A percentile compares a stretch with the other conserved stretches of the same genome.
phyloP scores from a whole-genome alignment of 768 basidiomycete genomes.

The Russula vinacea region DNA sequence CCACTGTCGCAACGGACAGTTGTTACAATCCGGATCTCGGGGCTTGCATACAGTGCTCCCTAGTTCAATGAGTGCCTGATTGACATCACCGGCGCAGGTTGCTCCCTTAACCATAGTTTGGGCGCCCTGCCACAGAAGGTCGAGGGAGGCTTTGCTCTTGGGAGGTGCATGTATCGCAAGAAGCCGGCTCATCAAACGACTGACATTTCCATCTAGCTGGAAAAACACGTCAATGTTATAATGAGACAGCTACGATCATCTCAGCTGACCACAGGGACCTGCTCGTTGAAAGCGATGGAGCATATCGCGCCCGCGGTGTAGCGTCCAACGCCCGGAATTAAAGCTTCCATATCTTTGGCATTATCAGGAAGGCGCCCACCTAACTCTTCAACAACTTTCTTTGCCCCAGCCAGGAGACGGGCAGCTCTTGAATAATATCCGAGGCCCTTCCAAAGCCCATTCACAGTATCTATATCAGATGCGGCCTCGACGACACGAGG shows the following conservation, averaged over 20 bases:
- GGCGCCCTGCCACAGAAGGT: constrained; percentile 81
- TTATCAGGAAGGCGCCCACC: constrained; percentile 74
- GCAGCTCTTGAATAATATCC: constrained; percentile 89
- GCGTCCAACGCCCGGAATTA: constrained; percentile 83
- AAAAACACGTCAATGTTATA: constrained; percentile 7
- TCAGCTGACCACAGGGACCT: constrained; percentile 71
- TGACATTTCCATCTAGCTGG: constrained; percentile 88
- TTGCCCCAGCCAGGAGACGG: constrained; percentile 77
- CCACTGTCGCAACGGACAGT: constrained; percentile 66
- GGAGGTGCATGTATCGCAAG: constrained; percentile 79
- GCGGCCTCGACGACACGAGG: constrained; percentile 44
- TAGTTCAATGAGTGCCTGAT: constrained; percentile 92
- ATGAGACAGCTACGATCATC: constrained; percentile 22
- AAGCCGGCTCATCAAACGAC: constrained; percentile 78
- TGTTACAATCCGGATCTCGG: constrained; percentile 66
- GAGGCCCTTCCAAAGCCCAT: constrained; percentile 86
- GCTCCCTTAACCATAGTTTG: constrained; percentile 57
- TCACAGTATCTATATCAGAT: constrained; percentile 79
- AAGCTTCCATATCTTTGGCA: constrained; percentile 73
- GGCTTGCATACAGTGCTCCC: constrained; percentile 92
- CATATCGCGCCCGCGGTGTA: constrained; percentile 85
- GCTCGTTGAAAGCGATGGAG: constrained; percentile 85
- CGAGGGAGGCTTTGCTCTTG: constrained; percentile 72
- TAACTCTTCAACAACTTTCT: constrained; percentile 66
- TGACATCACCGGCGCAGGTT: constrained; percentile 74